Base-by-base conservation (phyloP, 495 filamentous ascomycete genomes). In the Trichoderma gamsii region DNA sequence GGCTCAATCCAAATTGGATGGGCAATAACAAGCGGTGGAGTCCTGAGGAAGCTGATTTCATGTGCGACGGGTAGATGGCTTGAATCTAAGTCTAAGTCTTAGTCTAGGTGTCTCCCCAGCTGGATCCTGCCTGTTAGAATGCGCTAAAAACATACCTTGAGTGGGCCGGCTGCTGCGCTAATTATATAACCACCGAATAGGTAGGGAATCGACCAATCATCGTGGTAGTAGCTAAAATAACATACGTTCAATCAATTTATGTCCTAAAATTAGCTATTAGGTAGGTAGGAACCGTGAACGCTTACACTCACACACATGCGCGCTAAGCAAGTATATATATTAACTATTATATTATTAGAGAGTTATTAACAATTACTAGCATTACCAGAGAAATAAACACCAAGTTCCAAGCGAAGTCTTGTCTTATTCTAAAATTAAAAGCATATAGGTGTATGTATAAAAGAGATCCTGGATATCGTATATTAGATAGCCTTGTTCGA, bases 401-500 rank as follows among this genome's bases (percentile, higher is more conserved):
- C 12, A 16, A 46, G 3, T 46, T 46, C 13, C 25, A 11, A 7
- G 16, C 21, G n/a, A 51, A 11, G 21, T 52, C 49, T 21, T 21
- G 18, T 21, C 9, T 23, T 21, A n/a, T 23, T 21, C 9, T 4
- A 23, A 11, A 52, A 23, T 21, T 23, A 7, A n/a, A 49, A n/a
- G 4, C 44, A 49, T 49, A 18, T n/a, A 52, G 49, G 8, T 21
- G n/a, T 38, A 23, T 21, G 49, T 9, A 29, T 29, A 29, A 21
- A 23, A 52, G 49, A 18, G n/a, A 0, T 9, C 9, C 18, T n/a
- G 18, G 8, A 23, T 7, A 11, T 52, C 49, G 9, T 52, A 32
- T 29, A 4, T 32, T 32, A 61, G 9, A 32, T 61, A 11, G 25
- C 56, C 65, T 66, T 66, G 9, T 75, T 79, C 21, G 79, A 76